phyloP scores from a whole-genome alignment of 1,284 basidiomycete species.

The Cutaneotrichosporon sp. region DNA sequence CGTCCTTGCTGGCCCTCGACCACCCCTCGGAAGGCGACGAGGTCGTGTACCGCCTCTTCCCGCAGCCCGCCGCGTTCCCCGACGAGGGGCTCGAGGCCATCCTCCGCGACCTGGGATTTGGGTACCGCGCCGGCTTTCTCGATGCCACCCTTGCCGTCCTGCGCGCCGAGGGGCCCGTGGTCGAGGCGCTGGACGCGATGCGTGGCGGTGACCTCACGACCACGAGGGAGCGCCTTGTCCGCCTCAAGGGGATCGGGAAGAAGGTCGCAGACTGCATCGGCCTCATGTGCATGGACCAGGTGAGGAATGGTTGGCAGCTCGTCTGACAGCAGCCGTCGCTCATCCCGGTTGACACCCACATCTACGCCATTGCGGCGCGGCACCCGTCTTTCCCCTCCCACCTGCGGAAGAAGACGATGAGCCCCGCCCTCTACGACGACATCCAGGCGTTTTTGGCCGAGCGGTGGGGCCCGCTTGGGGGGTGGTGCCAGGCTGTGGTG shows the following conservation, averaged over 20 bases:
- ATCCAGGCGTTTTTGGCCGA: constrained; percentile 65
- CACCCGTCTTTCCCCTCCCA: constrained; percentile 68
- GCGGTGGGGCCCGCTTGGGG: constrained; percentile 82
- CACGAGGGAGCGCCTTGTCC: constrained; percentile 68
- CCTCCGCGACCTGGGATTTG: constrained; percentile 85
- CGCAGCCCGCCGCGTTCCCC: constrained; percentile 68
- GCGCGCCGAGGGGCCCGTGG: constrained; percentile 19
- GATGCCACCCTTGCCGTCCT: constrained; percentile 79
- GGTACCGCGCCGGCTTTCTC: constrained; percentile 91
- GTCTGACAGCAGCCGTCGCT: constrained; percentile 65
- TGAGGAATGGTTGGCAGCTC: constrained; percentile 37
- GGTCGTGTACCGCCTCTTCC: constrained; percentile 77
- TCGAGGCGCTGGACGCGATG: constrained; percentile 32
- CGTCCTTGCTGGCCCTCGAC: constrained; percentile 57
- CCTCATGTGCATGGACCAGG: constrained; percentile 93
- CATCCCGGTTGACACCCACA: constrained; percentile 90
- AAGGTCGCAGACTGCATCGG: constrained; percentile 96
- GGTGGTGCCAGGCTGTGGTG: constrained; percentile 86
- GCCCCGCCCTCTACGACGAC: constrained; percentile 73
- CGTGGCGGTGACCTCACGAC: constrained; percentile 25
- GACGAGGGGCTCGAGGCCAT: constrained; percentile 62
- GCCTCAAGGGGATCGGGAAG: constrained; percentile 85
- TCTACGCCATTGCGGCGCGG: constrained; percentile 80
- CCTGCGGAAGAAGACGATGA: constrained; percentile 62
- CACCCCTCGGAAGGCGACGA: constrained; percentile 27